Evolutionary conservation across 1,139 yeast genomes (phyloP), one percentile per base, ranked within the genome.

Genomic region (Suhomyces bribrorum): DNA sequence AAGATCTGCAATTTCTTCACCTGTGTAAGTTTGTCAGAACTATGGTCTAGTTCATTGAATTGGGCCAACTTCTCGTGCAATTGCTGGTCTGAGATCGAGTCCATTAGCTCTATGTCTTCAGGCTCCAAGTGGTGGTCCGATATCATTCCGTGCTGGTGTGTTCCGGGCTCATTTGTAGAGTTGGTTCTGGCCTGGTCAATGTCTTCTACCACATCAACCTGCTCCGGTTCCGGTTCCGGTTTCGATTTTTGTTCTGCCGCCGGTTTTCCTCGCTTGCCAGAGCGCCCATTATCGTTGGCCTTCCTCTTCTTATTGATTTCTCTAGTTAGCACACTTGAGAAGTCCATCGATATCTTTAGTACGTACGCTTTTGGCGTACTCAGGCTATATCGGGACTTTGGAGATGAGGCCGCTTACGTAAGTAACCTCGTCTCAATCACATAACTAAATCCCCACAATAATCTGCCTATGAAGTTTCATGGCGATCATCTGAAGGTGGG

Each of bases 251-350:
- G 46, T 17, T 49, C 51, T n/a, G 49, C 44, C 14, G 14, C 11
- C 8, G 3, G 7, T 14, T 35, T 29, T 6, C 20, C 29, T 5
- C 22, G 18, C 23, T 23, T 31, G 20, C 14, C 11, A n/a, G 11
- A 7, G 6, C 32, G 17, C 5, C 26, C 29, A 18, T 30, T 23
- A 9, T 27, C 28, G 5, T 29, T 17, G 6, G 34, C 29, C 34
- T 26, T 50, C 39, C 62, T 46, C 44, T 64, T 58, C 49, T 61
- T 60, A 43, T 61, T 62, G 44, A 68, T 69, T 37, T 62, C 64
- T 31, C 66, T 60, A 32, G 64, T 61, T 32, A 69, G 47, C 25
- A 66, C 45, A 32, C 50, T 53, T n/a, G 66, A 53, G 32, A 69
- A 57, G 48, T 66, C 69, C 66, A 69, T 56, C 15, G 14, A 17